These are phyloP conservation scores for Tolypocladium sp. DNA, from an alignment of 2,329 filamentous ascomycete genomes.

Conservation along the genomic window DNA sequence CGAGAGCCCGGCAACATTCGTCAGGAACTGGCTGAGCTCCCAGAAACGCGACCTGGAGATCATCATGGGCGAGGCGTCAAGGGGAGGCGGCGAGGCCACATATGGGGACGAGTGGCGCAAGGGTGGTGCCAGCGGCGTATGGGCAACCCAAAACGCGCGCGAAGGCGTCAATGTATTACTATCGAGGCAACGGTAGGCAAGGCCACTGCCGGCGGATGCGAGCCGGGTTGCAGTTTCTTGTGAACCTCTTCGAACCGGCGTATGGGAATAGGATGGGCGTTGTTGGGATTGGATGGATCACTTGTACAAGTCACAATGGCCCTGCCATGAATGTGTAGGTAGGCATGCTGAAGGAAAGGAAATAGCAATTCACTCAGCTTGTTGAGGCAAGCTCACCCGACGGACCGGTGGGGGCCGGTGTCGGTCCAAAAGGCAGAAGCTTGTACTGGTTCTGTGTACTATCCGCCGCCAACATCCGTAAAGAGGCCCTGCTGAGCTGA, in stretches of 20 bases:
- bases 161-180: conserved; percentile 56
- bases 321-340: background rate
- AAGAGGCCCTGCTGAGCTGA: background rate
- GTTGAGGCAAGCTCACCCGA: background rate
- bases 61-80: conserved; percentile 71
- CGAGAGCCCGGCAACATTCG: conserved; percentile 74
- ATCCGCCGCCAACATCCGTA: background rate
- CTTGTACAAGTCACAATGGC: background rate
- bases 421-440: too few species aligned
- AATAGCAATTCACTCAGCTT: background rate
- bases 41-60: conserved; percentile 88
- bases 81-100: conserved; percentile 48
- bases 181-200: conserved; percentile 36
- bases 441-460: background rate
- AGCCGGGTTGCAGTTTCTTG: background rate
- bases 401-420: background rate
- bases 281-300: background rate
- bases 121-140: conserved; percentile 44
- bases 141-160: conserved; percentile 47
- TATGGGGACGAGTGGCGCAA: conserved; percentile 61
- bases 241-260: background rate
- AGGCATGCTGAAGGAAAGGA: background rate
- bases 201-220: background rate
- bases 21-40: conserved; percentile 80
- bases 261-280: background rate